Evolutionary conservation across 108 stramenopile species (phyloP), one percentile per base, ranked within the genome.

Genomic region (Seminavis robusta): DNA sequence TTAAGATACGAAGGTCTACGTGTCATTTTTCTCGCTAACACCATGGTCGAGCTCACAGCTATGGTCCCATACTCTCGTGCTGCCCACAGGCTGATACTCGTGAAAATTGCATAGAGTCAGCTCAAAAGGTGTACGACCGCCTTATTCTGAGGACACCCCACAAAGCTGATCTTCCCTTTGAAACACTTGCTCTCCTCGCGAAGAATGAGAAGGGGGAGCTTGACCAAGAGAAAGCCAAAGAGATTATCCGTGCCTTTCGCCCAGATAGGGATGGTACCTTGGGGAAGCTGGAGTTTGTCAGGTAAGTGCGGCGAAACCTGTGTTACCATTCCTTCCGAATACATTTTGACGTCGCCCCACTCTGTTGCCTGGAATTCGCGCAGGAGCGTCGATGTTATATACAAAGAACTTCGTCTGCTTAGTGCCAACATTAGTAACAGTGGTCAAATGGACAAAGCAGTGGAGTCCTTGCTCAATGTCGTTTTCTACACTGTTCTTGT

Each of bases 381-480:
- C 28, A 23, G 53, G 60, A 74, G 73, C 15, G 51, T 81, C 38
- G 84, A 90, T 34, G 54, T 53, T 16, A 69, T 91, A 6, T 91
- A 86, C 64, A 87, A 91, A 45, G 38, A 65, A 51, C 47, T 80
- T 8, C 59, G 79, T 28, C 36, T 88, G 27, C 61, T 91, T 5
- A 46, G 79, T 23, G 84, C 81, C n/a, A 71, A 69, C 15, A 75
- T 88, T 45, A 43, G 50, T 16, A 84, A 81, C 49, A 65, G 78
- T 37, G 40, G 42, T 11, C 54, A 67, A 20, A 70, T 77, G 33
- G 76, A 77, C 67, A 31, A 69, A 32, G 76, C 79, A 0, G 78
- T 86, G 47, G 89, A 86, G 61, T 67, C 47, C 33, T 73, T 86
- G 31, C 39, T 85, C 47, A 85, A 85, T 52, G 47, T 65, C 19